A percentile compares a stretch with the other conserved stretches of the same genome.
Evolutionary conservation across 2,329 filamentous ascomycete species (phyloP).

Genomic region (Elsinoe perseae): DNA sequence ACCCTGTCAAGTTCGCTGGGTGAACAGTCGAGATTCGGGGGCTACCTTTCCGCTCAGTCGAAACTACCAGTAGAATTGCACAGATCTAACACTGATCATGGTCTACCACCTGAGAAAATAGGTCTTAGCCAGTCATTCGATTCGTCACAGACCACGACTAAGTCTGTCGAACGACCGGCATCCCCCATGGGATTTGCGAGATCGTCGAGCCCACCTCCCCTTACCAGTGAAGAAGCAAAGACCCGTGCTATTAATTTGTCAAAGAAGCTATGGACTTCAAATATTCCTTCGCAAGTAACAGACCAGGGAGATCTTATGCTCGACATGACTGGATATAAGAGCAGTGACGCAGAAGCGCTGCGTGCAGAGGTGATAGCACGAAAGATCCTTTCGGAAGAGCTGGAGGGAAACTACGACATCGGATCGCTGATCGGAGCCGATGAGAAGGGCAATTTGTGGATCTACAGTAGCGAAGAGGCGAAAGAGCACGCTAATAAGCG

Average conservation of each 20-base stretch:
- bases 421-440: constrained; percentile 91
- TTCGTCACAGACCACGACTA: neutral
- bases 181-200: constrained; percentile 27
- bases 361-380: constrained; percentile 88
- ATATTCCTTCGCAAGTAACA: constrained; percentile 88
- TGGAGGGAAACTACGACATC: constrained; percentile 93
- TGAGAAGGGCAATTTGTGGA: constrained; percentile 96
- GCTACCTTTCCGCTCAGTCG: neutral
- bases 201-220: constrained; percentile 68
- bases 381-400: constrained; percentile 83
- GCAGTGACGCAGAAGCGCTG: constrained; percentile 83
- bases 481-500: constrained; percentile 77
- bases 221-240: constrained; percentile 66
- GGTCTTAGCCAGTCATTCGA: constrained; percentile 13
- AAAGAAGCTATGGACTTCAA: constrained; percentile 76
- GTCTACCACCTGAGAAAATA: constrained; percentile 1
- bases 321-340: constrained; percentile 96
- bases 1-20: neutral
- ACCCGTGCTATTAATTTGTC: constrained; percentile 77
- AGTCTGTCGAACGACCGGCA: constrained; percentile 9
- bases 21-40: constrained; percentile 2
- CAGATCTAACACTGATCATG: constrained; percentile 21
- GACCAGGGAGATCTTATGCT: constrained; percentile 92
- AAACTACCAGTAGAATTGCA: neutral
- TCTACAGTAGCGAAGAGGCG: constrained; percentile 95